Evolutionary conservation across 495 filamentous ascomycete genomes (phyloP).

Genomic region (Eremomyces bilateralis): DNA sequence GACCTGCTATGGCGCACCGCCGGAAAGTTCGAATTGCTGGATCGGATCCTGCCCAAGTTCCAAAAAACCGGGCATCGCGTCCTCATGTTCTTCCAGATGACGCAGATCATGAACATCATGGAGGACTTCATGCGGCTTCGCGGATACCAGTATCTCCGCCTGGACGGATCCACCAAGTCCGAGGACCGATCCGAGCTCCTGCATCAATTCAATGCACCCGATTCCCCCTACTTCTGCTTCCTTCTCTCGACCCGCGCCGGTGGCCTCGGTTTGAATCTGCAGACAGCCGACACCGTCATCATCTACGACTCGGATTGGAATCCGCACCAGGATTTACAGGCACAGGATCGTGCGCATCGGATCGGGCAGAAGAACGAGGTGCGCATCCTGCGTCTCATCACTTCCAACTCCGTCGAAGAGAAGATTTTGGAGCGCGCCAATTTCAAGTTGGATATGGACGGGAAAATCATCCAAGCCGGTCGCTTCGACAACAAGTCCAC

Average conservation of each 20-base stretch:
- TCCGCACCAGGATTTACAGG: slow-evolving; percentile 96
- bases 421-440: slow-evolving; percentile 94
- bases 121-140: slow-evolving; percentile 85
- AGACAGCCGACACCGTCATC: slow-evolving; percentile 95
- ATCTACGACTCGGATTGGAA: slow-evolving; percentile 99
- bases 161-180: slow-evolving; percentile 91
- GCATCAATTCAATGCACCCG: slow-evolving; percentile 66
- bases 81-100: slow-evolving; percentile 99
- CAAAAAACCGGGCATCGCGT: slow-evolving; percentile 73
- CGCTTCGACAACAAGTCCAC: slow-evolving; percentile 99
- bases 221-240: slow-evolving; percentile 92
- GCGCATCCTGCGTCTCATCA: slow-evolving; percentile 84
- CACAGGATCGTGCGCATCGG: slow-evolving; percentile 98
- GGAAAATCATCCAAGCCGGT: slow-evolving; percentile 97
- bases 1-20: slow-evolving; percentile 89
- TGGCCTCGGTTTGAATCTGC: slow-evolving; percentile 88
- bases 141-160: slow-evolving; percentile 62
- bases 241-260: slow-evolving; percentile 95
- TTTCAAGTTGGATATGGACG: slow-evolving; percentile 97
- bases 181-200: slow-evolving; percentile 89
- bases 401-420: slow-evolving; percentile 90
- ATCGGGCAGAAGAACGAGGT: slow-evolving; percentile 99
- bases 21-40: slow-evolving; percentile 91
- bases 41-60: slow-evolving; percentile 86
- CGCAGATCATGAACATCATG: slow-evolving; percentile 99